Base-by-base conservation (phyloP, 371 early-diverging fungal genomes). In the Batrachochytrium dendrobatidis region DNA sequence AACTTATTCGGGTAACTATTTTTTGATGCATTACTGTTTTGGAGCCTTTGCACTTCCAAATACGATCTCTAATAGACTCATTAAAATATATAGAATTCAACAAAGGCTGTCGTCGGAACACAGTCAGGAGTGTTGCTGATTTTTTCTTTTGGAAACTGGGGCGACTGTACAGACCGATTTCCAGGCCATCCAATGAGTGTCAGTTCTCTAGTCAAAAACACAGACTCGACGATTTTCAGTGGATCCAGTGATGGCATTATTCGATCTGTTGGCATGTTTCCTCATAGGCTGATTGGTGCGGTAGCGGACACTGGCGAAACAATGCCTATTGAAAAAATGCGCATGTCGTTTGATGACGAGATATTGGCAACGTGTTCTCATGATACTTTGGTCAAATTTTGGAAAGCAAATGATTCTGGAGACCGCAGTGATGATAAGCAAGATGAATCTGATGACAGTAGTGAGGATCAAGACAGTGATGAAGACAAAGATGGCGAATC, bases 151-250 rank as follows among this genome's bases (percentile, higher is more conserved):
- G 89, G 85, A n/a, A 79, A 90, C 64, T 95, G 92, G 88, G 91
- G 89, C 15, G 94, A 93, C 62, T 82, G 88, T 53, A 85, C 85
- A 20, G 94, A 94, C 73, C 83, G 97, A 24, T 86, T 93, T 58
- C 75, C 89, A 3, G 95, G 95, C 28, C 94, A 95, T 66, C 94
- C 95, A 25, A 82, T 77, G 53, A 86, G 90, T 25, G 85, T 96
- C 24, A 90, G 92, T 55, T 70, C 90, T 0, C 77, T 94, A 15
- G 81, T 82, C 62, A 86, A 86, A 64, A 26, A 45, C 3, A 86
- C 85, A 45, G 92, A 95, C 56, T 80, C 85, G 62, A 81, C 85
- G 22, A 74, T 94, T 17, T 83, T 83, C 33, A 94, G 95, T 0
- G 97, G 94, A 15, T 85, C 87, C 18, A 83, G 88, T 62, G 97